Evolutionary conservation across 805 yeast species (phyloP).

Genomic region (Yarrowia sp.): DNA sequence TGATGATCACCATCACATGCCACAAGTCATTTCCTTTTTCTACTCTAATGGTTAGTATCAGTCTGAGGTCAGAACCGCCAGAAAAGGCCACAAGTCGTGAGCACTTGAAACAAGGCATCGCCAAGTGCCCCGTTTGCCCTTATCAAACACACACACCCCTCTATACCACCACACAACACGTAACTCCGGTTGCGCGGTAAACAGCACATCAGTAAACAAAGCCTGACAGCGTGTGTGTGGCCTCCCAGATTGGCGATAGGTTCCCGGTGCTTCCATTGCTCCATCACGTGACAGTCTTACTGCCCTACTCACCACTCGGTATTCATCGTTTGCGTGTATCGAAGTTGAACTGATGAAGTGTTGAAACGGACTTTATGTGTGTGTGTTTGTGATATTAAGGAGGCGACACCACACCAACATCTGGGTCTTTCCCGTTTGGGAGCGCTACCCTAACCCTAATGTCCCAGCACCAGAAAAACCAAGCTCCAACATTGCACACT

Average conservation of each 20-base stretch:
- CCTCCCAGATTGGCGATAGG: too few species aligned
- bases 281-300: too few species aligned
- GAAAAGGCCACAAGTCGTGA: too few species aligned
- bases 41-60: constrained; percentile 56
- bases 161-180: constrained; percentile 1
- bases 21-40: background rate
- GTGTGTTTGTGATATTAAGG: constrained; percentile 57
- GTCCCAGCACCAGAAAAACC: constrained; percentile 53
- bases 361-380: constrained; percentile 32
- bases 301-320: constrained; percentile 35
- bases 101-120: too few species aligned
- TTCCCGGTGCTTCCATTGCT: too few species aligned
- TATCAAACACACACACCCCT: background rate
- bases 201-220: constrained; percentile 12
- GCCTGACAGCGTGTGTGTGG: background rate
- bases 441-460: constrained; percentile 59
- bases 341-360: constrained; percentile 39
- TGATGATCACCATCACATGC: too few species aligned
- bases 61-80: too few species aligned
- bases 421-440: constrained; percentile 28
- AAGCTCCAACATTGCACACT: too few species aligned
- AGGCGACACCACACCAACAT: constrained; percentile 56
- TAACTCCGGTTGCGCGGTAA: constrained; percentile 29
- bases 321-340: constrained; percentile 34
- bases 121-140: too few species aligned